These are phyloP conservation scores for Iodosphaeria phyllophila DNA, from an alignment of 2,329 filamentous ascomycete genomes.

Conservation along the genomic window DNA sequence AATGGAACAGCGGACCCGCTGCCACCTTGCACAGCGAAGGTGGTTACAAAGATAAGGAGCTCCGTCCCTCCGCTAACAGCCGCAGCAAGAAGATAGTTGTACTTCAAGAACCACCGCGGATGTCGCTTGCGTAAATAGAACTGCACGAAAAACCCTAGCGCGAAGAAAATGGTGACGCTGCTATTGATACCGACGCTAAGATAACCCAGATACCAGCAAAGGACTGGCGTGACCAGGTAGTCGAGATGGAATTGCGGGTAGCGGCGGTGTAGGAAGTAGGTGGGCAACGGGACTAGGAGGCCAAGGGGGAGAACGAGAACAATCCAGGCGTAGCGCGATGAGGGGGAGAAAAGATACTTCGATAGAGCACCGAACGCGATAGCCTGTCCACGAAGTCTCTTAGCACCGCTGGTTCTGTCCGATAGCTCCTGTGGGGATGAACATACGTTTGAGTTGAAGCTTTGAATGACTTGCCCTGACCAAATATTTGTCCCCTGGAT, in stretches of 20 bases:
- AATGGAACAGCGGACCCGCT: conserved; percentile 17
- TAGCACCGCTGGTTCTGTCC: too few species aligned
- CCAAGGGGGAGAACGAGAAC: conserved; percentile 17
- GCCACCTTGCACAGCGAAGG: conserved; percentile 24
- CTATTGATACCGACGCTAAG: conserved; percentile 19
- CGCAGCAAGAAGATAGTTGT: conserved; percentile 20
- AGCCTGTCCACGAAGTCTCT: conserved; percentile 7
- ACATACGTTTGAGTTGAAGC: conserved; percentile 19
- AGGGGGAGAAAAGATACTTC: conserved; percentile 15
- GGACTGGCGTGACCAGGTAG: conserved; percentile 17
- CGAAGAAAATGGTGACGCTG: conserved; percentile 11
- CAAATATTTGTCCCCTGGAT: conserved; percentile 20
- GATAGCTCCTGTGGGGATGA: too few species aligned
- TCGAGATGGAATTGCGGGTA: conserved; percentile 9
- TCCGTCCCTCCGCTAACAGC: conserved; percentile 20
- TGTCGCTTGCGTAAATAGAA: conserved; percentile 15
- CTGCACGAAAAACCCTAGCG: conserved; percentile 12
- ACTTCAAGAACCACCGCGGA: conserved; percentile 19
- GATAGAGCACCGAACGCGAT: conserved; percentile 10
- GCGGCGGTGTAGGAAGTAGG: conserved; percentile 12
- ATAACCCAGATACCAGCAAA: conserved; percentile 9
- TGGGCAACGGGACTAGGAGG: conserved; percentile 17
- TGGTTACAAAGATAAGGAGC: conserved; percentile 20
- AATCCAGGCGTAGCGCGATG: conserved; percentile 15
- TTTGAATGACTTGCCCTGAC: conserved; percentile 18